Evolutionary conservation across 176 grass and related monocot species (phyloP).

Genomic region (Oryza rufipogon): DNA sequence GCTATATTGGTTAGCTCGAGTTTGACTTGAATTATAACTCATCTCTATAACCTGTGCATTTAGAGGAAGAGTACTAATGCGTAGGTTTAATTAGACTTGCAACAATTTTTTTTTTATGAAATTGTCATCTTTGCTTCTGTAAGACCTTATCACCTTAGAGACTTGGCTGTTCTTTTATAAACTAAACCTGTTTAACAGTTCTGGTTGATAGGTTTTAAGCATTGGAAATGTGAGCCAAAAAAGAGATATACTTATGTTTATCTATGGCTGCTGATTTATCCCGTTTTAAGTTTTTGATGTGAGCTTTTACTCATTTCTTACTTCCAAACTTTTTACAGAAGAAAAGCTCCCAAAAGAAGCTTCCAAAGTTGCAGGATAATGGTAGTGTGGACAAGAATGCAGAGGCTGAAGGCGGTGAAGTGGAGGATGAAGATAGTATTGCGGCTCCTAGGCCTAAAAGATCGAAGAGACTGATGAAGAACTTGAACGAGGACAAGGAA

Average conservation of each 20-base stretch:
- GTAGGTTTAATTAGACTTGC: neutral
- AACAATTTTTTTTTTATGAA: neutral
- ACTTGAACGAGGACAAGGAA: slow-evolving; percentile 51
- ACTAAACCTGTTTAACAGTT: neutral
- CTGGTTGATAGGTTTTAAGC: neutral
- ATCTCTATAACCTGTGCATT: neutral
- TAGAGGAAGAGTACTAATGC: neutral
- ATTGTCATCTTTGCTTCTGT: slow-evolving; percentile 20
- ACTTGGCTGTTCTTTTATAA: neutral
- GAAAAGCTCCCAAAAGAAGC: slow-evolving; percentile 70
- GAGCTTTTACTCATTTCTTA: slow-evolving; percentile 24
- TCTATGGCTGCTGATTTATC: neutral
- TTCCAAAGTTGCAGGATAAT: slow-evolving; percentile 46
- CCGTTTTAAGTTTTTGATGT: neutral
- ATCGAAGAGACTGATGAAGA: slow-evolving; percentile 66
- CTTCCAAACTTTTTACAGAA: slow-evolving; percentile 54
- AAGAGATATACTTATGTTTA: neutral
- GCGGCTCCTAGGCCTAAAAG: slow-evolving; percentile 69
- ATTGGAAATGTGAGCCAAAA: neutral
- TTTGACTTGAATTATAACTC: slow-evolving; percentile 26
- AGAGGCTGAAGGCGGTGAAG: slow-evolving; percentile 34
- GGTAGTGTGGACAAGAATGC: slow-evolving; percentile 42
- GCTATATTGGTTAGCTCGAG: neutral
- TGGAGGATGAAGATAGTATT: slow-evolving; percentile 53
- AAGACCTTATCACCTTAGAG: slow-evolving; percentile 18